phyloP scores from a whole-genome alignment of 257 asterid species.

The Parsonsia alboflavescens region DNA sequence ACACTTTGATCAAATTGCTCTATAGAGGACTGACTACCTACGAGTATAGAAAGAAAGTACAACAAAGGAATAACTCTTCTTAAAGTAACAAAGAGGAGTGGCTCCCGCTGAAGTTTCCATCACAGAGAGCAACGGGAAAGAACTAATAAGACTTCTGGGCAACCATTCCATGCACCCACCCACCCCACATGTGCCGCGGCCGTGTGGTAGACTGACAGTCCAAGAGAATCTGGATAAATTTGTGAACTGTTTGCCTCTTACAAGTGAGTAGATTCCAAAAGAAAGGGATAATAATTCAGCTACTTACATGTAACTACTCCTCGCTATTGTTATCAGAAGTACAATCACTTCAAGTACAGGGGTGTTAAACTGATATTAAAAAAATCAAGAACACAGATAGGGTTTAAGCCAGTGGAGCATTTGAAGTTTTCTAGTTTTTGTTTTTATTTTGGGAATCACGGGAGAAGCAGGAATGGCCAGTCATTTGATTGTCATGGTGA shows the following conservation, averaged over 20 bases:
- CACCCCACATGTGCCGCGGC: neutral
- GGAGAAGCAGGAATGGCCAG: neutral
- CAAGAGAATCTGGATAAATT: neutral
- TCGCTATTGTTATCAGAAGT: neutral
- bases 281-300: neutral
- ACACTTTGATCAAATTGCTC: no score
- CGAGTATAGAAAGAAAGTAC: neutral
- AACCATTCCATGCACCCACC: neutral
- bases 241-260: neutral
- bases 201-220: neutral
- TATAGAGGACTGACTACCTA: no score
- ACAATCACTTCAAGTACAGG: conserved; percentile 2
- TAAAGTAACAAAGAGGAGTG: neutral
- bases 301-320: neutral
- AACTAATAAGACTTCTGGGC: neutral
- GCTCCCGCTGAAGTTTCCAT: neutral
- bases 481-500: neutral
- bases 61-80: neutral
- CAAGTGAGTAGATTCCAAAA: neutral
- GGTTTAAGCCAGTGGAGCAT: neutral
- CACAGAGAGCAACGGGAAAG: neutral
- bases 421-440: neutral
- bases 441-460: neutral
- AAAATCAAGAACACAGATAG: neutral
- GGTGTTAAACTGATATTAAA: neutral